A percentile compares a stretch with the other conserved stretches of the same genome.
Conservation (phyloP, 495 filamentous ascomycete genomes). For the Cudoniella acicularis region DNA sequence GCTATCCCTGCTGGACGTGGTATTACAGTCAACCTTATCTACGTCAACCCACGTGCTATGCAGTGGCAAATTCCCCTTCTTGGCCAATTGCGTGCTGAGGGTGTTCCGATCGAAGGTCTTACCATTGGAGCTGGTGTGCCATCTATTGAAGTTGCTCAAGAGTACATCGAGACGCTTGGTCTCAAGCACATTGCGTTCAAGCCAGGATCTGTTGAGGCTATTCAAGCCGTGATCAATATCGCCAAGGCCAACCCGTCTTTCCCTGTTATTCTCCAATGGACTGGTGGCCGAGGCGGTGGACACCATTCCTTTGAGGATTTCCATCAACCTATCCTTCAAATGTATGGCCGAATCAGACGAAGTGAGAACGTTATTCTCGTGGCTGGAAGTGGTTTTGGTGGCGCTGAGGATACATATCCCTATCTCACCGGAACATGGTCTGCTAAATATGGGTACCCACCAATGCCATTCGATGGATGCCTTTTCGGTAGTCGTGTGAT, state of each 20-base stretch:
- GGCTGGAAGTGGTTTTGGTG: slow-evolving; percentile 89
- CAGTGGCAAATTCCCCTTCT: slow-evolving; percentile 95
- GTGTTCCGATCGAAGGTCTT: slow-evolving; percentile 89
- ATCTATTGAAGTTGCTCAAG: slow-evolving; percentile 87
- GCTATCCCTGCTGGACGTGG: slow-evolving; percentile 85
- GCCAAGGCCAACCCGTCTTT: slow-evolving; percentile 87
- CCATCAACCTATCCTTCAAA: slow-evolving; percentile 85
- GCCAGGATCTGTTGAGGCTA: slow-evolving; percentile 84
- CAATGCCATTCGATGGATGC: slow-evolving; percentile 92
- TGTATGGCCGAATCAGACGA: slow-evolving; percentile 81
- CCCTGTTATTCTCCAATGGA: slow-evolving; percentile 92
- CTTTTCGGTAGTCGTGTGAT: slow-evolving; percentile 91
- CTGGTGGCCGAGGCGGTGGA: slow-evolving; percentile 87
- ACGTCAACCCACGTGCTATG: slow-evolving; percentile 95
- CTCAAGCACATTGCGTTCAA: slow-evolving; percentile 96
- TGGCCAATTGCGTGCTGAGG: slow-evolving; percentile 76
- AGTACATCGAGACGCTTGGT: slow-evolving; percentile 91
- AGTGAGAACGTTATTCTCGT: slow-evolving; percentile 83
- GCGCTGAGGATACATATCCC: slow-evolving; percentile 86
- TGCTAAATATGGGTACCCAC: slow-evolving; percentile 75
- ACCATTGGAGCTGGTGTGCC: slow-evolving; percentile 94
- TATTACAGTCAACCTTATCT: slow-evolving; percentile 92
- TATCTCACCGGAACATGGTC: slow-evolving; percentile 91
- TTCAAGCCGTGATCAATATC: slow-evolving; percentile 87
- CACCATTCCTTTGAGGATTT: slow-evolving; percentile 97